phyloP scores from a whole-genome alignment of 2,329 filamentous ascomycete genomes.

The Colletotrichum melonis region DNA sequence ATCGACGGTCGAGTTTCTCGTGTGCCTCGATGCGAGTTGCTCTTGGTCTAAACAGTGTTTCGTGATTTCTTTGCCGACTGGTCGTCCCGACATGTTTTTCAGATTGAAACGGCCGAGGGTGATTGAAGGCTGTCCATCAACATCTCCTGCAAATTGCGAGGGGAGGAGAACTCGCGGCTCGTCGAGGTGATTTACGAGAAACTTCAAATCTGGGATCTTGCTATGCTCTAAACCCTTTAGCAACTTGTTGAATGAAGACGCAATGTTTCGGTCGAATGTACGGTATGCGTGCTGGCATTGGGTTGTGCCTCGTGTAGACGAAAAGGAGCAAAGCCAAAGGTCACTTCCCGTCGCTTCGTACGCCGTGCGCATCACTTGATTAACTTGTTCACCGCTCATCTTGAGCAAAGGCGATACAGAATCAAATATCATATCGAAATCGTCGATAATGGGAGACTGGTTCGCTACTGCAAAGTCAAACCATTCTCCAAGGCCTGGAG shows the following conservation, averaged over 20 bases:
- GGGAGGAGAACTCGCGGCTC: slow-evolving; percentile 56
- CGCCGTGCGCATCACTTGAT: slow-evolving; percentile 41
- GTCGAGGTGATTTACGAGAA: slow-evolving; percentile 61
- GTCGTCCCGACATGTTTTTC: background rate
- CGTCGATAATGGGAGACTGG: slow-evolving; percentile 59
- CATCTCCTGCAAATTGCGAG: background rate
- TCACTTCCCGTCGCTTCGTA: slow-evolving; percentile 43
- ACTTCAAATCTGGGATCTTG: slow-evolving; percentile 49
- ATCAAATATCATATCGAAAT: slow-evolving; percentile 58
- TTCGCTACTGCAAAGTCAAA: slow-evolving; percentile 52
- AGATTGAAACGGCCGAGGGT: background rate
- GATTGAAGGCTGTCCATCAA: background rate
- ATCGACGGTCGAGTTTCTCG: slow-evolving; percentile 18
- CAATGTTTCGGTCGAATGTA: slow-evolving; percentile 47
- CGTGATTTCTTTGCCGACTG: background rate
- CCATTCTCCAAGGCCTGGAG: slow-evolving; percentile 59
- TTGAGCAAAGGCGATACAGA: slow-evolving; percentile 53
- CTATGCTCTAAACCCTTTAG: slow-evolving; percentile 39
- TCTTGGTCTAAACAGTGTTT: slow-evolving; percentile 39
- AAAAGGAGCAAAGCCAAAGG: slow-evolving; percentile 51
- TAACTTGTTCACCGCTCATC: slow-evolving; percentile 49
- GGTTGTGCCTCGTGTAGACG: slow-evolving; percentile 40
- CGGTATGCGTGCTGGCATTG: slow-evolving; percentile 48
- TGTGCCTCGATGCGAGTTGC: background rate
- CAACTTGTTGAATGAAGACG: slow-evolving; percentile 44